Base-by-base conservation (phyloP, 176 grass and related monocot genomes). In the Hyparrhenia diplandra region DNA sequence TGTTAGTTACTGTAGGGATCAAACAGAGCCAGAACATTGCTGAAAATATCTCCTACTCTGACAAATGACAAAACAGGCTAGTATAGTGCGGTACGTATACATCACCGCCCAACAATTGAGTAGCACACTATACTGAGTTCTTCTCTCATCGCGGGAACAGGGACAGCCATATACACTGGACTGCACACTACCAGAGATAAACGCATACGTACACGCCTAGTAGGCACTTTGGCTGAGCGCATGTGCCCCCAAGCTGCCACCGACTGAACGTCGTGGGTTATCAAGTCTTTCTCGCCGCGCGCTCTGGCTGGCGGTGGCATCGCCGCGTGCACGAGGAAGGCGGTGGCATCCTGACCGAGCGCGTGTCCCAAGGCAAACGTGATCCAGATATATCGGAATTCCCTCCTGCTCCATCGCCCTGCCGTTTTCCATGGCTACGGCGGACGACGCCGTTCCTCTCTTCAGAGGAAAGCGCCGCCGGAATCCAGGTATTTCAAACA, bases 141-240 rank as follows among this genome's bases (percentile, higher is more conserved):
- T 14, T 51, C 42, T 79, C 28, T 28, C 17, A 32, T 24, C 24
- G 76, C 61, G n/a, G n/a, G 18, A 46, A 64, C 27, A 64, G 59
- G 43, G 75, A 64, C 76, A 65, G 17, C 76, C 76, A 78, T 65
- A n/a, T n/a, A n/a, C n/a, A n/a, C n/a, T n/a, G n/a, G n/a, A n/a
- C n/a, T n/a, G n/a, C 5, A 34, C 25, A 30, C 69, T 18, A 21
- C 52, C 18, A 21, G 18, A 21, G 13, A 23, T 5, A 71, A 45
- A 46, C n/a, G n/a, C 40, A 69, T n/a, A n/a, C n/a, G n/a, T 25
- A 41, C 6, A 3, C 51, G 6, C 30, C 36, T 23, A 25, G 62
- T 10, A 6, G 8, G 58, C 39, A 43, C 39, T 45, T 64, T 45
- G n/a, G n/a, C n/a, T n/a, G n/a, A n/a, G n/a, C n/a, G n/a, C n/a